Base-by-base conservation (phyloP, 805 yeast genomes). In the Dipodascus albidus region DNA sequence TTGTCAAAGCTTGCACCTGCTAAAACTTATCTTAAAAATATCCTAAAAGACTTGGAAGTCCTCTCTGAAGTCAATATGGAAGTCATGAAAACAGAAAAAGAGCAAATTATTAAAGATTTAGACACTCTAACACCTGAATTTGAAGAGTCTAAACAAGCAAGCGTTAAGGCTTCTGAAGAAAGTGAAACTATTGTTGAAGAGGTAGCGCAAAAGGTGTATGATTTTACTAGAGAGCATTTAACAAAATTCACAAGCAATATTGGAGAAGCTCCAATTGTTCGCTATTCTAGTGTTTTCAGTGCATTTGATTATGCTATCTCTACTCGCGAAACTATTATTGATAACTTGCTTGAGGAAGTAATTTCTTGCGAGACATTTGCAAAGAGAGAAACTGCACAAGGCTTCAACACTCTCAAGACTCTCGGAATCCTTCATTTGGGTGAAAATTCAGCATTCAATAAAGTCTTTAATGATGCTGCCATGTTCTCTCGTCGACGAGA, bases 1-100 rank as follows among this genome's bases (percentile, higher is more conserved):
- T 67, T 85, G 9, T 89, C 98, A 0, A 93, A 93, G 65, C 72
- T 93, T 14, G 77, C 87, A 35, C 99, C 99, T 0, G 98, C 96
- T 0, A 88, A 89, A 63, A 90, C 83, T n/a, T 93, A 85, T 61
- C 69, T 91, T 24, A 56, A 74, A 19, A 91, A 89, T 61, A 64
- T 90, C 11, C 75, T 86, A 47, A 66, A 67, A 21, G 99, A 93
- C 62, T 62, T 91, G 44, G 70, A 71, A 50, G 68, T 70, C 1
- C 71, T 93, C 20, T 76, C 95, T 0, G 68, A 73, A 8, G 68
- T 78, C n/a, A 93, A 90, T 64, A 74, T 80, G 51, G 67, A 73
- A n/a, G 69, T 78, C 14, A 77, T 81, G 58, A 59, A 67, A 14
- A 68, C 71, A 23, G 86, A 81, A 54, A 75, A 74, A 51, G 74